These are phyloP conservation scores for Tetracentron sinense DNA, from an alignment of 164 flowering plant genomes.

Conservation along the genomic window DNA sequence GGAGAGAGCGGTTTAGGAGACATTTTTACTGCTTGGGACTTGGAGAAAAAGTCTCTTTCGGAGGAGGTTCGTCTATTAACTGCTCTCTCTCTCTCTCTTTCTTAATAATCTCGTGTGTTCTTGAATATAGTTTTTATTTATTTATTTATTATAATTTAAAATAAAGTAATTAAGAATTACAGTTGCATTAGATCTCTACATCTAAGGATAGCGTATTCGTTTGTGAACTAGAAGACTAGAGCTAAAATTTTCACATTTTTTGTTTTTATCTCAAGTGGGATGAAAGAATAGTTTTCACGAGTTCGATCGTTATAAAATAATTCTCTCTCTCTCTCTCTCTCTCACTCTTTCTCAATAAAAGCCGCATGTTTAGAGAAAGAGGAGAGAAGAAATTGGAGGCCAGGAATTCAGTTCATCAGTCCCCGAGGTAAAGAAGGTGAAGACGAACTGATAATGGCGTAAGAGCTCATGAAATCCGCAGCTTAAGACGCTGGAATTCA, in stretches of 20 bases:
- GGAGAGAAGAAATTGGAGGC: neutral
- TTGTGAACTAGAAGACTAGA: neutral
- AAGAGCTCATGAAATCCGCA: conserved; percentile 16
- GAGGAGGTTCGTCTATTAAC: neutral
- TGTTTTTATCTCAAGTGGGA: neutral
- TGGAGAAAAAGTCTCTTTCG: neutral
- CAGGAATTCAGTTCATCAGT: neutral
- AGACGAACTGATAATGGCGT: neutral
- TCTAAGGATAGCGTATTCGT: neutral
- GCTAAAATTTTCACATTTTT: neutral
- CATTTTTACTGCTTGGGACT: neutral
- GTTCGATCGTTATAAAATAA: neutral
- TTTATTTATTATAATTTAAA: too few species aligned
- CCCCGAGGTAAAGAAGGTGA: too few species aligned
- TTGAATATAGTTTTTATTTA: too few species aligned
- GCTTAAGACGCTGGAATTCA: conserved; percentile 15
- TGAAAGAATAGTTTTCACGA: conserved; percentile 2
- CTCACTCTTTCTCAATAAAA: neutral
- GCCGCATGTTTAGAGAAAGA: conserved; percentile 8
- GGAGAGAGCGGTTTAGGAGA: neutral
- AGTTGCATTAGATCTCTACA: neutral
- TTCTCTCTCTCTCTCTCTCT: neutral
- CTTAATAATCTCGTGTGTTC: too few species aligned
- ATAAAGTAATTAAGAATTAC: neutral
- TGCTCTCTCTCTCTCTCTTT: neutral